phyloP scores from a whole-genome alignment of 495 filamentous ascomycete species.

The Trichoderma asperelloides region DNA sequence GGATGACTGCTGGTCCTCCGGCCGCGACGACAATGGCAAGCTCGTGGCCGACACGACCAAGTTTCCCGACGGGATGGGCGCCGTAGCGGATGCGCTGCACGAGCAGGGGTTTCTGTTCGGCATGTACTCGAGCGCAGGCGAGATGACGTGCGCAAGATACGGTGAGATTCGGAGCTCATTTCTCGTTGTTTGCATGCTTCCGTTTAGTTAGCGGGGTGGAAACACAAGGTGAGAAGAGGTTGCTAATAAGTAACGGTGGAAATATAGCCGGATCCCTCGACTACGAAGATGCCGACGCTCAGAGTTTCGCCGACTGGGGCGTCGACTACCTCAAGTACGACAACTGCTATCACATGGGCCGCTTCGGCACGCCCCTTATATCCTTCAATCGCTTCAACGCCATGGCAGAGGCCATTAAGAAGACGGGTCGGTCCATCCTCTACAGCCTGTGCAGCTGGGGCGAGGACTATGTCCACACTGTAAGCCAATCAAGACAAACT shows the following conservation, averaged over 20 bases:
- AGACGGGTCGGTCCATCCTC: slow-evolving; percentile 47
- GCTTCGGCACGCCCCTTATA: slow-evolving; percentile 9
- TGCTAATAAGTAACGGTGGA: neutral
- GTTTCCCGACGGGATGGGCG: slow-evolving; percentile 49
- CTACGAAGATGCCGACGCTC: slow-evolving; percentile 27
- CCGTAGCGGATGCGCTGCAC: slow-evolving; percentile 46
- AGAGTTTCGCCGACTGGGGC: slow-evolving; percentile 27
- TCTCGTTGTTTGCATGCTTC: neutral
- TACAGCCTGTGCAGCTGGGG: slow-evolving; percentile 61
- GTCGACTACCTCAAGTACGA: slow-evolving; percentile 31
- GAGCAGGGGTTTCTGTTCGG: slow-evolving; percentile 48
- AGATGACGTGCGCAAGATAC: slow-evolving; percentile 49
- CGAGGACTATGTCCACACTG: slow-evolving; percentile 9
- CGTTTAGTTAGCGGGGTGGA: too few relatives aligned
- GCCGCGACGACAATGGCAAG: slow-evolving; percentile 28
- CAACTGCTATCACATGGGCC: slow-evolving; percentile 17
- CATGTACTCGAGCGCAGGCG: slow-evolving; percentile 51
- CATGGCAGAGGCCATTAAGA: slow-evolving; percentile 52
- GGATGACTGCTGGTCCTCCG: slow-evolving; percentile 47
- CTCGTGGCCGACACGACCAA: slow-evolving; percentile 43
- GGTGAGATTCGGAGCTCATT: slow-evolving; percentile 32
- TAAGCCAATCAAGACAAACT: neutral
- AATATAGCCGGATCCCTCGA: slow-evolving; percentile 18
- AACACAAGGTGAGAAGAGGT: too few relatives aligned
- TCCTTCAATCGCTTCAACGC: slow-evolving; percentile 32